These are phyloP conservation scores for Euphorbia peplus DNA, from an alignment of 345 rosid species.

Conservation along the genomic window DNA sequence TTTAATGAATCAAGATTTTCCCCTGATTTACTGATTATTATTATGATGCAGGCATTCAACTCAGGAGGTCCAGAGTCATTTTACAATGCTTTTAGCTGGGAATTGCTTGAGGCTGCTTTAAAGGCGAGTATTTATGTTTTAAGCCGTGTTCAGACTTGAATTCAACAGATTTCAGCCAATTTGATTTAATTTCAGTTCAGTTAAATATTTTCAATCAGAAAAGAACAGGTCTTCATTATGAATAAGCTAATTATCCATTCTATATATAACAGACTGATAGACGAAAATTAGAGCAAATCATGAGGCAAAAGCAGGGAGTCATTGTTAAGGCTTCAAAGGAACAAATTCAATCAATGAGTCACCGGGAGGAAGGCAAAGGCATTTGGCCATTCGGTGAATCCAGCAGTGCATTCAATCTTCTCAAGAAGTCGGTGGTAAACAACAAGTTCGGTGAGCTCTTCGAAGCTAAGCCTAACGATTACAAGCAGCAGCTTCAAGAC, in stretches of 20 bases:
- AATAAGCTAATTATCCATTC: no score
- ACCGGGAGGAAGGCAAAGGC: slow-evolving; percentile 17
- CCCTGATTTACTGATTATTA: not conserved
- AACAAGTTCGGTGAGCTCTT: slow-evolving; percentile 16
- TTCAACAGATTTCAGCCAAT: no score
- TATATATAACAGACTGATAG: slow-evolving; percentile 20
- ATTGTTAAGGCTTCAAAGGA: slow-evolving; percentile 25
- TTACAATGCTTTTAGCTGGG: slow-evolving; percentile 24
- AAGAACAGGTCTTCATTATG: no score
- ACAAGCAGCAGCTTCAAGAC: slow-evolving; percentile 19
- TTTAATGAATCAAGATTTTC: not conserved
- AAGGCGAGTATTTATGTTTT: slow-evolving; percentile 8
- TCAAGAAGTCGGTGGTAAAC: not conserved
- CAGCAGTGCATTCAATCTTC: slow-evolving; percentile 20
- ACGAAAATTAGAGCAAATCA: slow-evolving; percentile 15
- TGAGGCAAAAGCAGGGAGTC: slow-evolving; percentile 1
- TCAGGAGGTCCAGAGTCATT: slow-evolving; percentile 12
- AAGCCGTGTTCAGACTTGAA: no score
- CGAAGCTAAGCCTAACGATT: slow-evolving; percentile 1
- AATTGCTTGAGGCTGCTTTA: slow-evolving; percentile 28
- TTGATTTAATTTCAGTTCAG: no score
- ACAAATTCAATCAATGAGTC: slow-evolving; percentile 23
- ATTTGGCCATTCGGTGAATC: slow-evolving; percentile 41
- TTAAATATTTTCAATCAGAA: no score
- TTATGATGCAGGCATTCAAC: slow-evolving; percentile 18